Evolutionary conservation across 208 protist species (phyloP), one percentile per base, ranked within the genome.

Genomic region (Naegleria lovaniensis): DNA sequence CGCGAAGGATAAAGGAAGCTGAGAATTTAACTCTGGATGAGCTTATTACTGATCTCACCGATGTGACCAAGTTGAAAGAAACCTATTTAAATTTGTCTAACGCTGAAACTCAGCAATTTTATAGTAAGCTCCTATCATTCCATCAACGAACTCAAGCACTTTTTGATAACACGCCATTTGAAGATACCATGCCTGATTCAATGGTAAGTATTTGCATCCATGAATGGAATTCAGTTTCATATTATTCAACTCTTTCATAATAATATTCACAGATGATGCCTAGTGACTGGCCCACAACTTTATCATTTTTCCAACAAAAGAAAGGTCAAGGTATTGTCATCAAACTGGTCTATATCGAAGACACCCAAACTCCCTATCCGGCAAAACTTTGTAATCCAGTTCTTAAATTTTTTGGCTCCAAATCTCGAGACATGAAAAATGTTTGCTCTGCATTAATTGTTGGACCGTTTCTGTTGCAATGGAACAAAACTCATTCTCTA

Each of bases 201-300:
- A 88, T 22, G 55, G 55, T 67, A 67, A 29, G 55, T 48, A 9
- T 48, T 48, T 48, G 1, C 7, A 1, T 9, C 43, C 1, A 48
- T 7, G 7, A 48, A 1, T 48, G 43, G n/a, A n/a, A n/a, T 48
- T 48, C 43, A 48, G 7, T 48, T 48, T 48, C n/a, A n/a, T n/a
- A n/a, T n/a, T n/a, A n/a, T 58, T 58, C 51, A 58, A 58, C 7
- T 48, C 5, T 48, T 48, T 9, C 7, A 48, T 48, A 48, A 9
- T 1, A 48, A 48, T 48, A 48, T 9, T 48, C 1, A 48, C 22
- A 67, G 40, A 88, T 88, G 85, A 6, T 19, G 16, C 85, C 85
- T 19, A 58, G 16, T n/a, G 85, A 88, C 33, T 88, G 85, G 85
- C 85, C 85, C n/a, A 88, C 85, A 88, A 58, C 41, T 38, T 22